phyloP scores from a whole-genome alignment of 371 early-diverging fungal species.

The Mortierella sp. region DNA sequence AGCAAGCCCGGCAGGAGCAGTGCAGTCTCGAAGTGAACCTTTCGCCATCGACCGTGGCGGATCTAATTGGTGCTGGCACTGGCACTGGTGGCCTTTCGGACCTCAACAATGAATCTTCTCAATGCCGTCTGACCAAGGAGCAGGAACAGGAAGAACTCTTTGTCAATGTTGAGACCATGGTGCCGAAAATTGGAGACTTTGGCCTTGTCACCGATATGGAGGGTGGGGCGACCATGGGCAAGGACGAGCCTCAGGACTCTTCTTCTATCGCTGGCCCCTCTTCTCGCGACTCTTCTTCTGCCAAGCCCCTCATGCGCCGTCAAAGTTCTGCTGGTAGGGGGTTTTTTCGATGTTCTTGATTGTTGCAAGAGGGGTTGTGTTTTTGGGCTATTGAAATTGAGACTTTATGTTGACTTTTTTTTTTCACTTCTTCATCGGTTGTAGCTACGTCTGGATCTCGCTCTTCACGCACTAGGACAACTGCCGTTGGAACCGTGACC shows the following conservation, averaged over 20 bases:
- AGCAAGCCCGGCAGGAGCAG: conserved; percentile 20
- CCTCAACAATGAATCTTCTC: neutral
- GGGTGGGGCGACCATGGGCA: conserved; percentile 32
- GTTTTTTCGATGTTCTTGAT: neutral
- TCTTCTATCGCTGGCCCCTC: neutral
- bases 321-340: conserved; percentile 32
- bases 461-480: conserved; percentile 53
- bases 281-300: neutral
- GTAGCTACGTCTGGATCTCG: conserved; percentile 45
- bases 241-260: conserved; percentile 8
- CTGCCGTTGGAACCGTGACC: conserved; percentile 55
- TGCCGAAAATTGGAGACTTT: conserved; percentile 91
- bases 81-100: neutral
- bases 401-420: neutral
- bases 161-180: conserved; percentile 64
- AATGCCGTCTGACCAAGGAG: conserved; percentile 40
- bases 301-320: conserved; percentile 23
- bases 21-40: neutral
- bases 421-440: neutral
- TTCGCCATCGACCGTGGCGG: neutral
- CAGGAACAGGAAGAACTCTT: conserved; percentile 57
- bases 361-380: neutral
- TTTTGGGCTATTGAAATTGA: neutral
- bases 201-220: conserved; percentile 81
- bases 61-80: neutral